A percentile compares a stretch with the other conserved stretches of the same genome.
Evolutionary conservation across 768 basidiomycete species (phyloP).

Genomic region (Kondoa subrosea): DNA sequence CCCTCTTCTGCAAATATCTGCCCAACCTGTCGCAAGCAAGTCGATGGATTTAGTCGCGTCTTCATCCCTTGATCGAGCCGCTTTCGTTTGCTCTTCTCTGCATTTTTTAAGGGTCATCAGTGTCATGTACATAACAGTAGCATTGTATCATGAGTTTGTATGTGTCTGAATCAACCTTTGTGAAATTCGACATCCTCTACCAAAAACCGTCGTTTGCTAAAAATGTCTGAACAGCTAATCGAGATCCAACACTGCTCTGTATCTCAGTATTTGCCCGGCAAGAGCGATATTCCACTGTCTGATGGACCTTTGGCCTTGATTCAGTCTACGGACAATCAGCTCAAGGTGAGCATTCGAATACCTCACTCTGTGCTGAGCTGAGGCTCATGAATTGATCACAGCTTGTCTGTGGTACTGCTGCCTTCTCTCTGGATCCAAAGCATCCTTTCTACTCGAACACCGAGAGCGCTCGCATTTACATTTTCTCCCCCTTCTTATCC

Average conservation of each 20-base stretch:
- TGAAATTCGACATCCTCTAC: too few relatives aligned
- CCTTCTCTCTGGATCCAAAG: background rate
- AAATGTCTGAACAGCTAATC: background rate
- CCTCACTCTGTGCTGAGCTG: too few relatives aligned
- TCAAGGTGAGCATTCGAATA: too few relatives aligned
- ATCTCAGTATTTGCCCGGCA: background rate
- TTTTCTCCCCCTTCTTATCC: background rate
- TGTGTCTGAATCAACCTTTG: too few relatives aligned
- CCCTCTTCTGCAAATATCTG: background rate
- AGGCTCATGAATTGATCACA: too few relatives aligned
- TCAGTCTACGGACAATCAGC: background rate
- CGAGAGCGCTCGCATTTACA: background rate
- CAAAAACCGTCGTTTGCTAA: too few relatives aligned
- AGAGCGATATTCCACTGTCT: background rate
- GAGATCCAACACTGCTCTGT: background rate
- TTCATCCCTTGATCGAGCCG: background rate
- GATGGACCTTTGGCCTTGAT: background rate
- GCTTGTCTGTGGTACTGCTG: background rate
- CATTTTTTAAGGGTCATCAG: too few relatives aligned
- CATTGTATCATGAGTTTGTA: too few relatives aligned
- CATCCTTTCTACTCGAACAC: background rate
- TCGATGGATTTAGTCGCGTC: background rate
- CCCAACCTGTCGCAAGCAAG: slow-evolving; percentile 6
- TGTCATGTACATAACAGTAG: too few relatives aligned
- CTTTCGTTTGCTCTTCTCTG: background rate